These are phyloP conservation scores for Backusella sp. DNA, from an alignment of 192 early-diverging fungal genomes.

Conservation along the genomic window DNA sequence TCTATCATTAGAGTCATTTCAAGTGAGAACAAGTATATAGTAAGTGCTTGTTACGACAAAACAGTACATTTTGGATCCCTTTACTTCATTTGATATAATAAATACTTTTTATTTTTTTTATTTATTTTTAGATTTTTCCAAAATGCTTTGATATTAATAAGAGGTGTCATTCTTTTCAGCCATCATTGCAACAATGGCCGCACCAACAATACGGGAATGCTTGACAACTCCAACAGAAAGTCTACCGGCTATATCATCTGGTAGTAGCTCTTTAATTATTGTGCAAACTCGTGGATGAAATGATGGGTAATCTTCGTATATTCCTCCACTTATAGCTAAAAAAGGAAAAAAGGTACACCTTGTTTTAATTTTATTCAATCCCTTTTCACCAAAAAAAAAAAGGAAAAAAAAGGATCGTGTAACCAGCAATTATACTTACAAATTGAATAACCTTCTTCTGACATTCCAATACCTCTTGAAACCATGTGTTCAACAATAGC, in stretches of 20 bases:
- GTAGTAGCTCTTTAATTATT: conserved; percentile 31
- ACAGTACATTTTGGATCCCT: too few relatives aligned
- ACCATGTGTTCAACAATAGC: conserved; percentile 51
- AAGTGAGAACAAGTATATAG: too few relatives aligned
- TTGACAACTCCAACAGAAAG: conserved; percentile 38
- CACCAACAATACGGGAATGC: conserved; percentile 37
- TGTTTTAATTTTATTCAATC: background rate
- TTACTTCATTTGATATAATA: too few relatives aligned
- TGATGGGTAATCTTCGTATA: conserved; percentile 39
- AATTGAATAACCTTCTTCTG: conserved; percentile 29
- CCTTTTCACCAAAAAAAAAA: background rate
- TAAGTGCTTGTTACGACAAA: too few relatives aligned
- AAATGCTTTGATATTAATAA: background rate
- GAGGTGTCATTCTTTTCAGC: conserved; percentile 24
- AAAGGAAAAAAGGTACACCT: background rate
- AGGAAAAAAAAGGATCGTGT: too few relatives aligned
- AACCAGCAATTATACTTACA: conserved; percentile 20
- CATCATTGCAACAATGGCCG: conserved; percentile 45
- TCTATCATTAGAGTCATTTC: too few relatives aligned
- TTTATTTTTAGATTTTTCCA: too few relatives aligned
- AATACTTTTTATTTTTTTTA: too few relatives aligned
- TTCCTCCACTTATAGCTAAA: conserved; percentile 37
- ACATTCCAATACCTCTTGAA: conserved; percentile 29
- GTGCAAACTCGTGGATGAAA: conserved; percentile 40
- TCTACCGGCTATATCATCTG: conserved; percentile 26